These are phyloP conservation scores for barley (Hordeum vulgare) DNA, from an alignment of 176 grass and related monocot genomes.

Conservation along the genomic window MorexV3_pseudomolecules_assembly NC_058522.1:562869885-562870384, in stretches of 20 bases:
- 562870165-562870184: conserved; percentile 21
- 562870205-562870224: not conserved
- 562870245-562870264: not conserved
- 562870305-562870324: conserved; percentile 48
- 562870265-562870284: conserved; percentile 28
- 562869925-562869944: not conserved
- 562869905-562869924: not conserved
- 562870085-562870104: not conserved
- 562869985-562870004: not conserved
- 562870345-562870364: conserved; percentile 32
- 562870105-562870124: conserved; percentile 44
- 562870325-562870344: conserved; percentile 16
- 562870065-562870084: no score
- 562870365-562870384: conserved; percentile 29
- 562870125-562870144: no score
- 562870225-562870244: not conserved
- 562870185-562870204: conserved; percentile 41
- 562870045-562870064: not conserved
- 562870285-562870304: conserved; percentile 27
- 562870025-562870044: not conserved
- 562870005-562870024: not conserved
- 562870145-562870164: no score
- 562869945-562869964: not conserved
- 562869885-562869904: not conserved
- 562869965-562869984: not conserved